Base-by-base conservation (phyloP, 306 rosid species). In the Cicer chorassanicum region DNA sequence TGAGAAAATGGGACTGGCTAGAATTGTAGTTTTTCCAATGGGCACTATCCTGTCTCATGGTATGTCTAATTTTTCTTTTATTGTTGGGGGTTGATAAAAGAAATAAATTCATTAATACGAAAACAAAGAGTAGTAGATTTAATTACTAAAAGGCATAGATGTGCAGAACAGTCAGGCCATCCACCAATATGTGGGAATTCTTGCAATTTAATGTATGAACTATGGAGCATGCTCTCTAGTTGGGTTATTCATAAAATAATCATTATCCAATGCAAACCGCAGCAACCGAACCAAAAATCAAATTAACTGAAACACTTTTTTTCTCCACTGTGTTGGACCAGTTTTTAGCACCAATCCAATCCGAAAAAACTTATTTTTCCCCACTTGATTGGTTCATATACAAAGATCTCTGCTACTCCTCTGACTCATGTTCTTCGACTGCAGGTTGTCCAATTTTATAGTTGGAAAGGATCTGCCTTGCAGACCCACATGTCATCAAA, bases 361-460 rank as follows among this genome's bases (percentile, higher is more conserved):
- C 8, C 41, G 3, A 4, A 8, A 54, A 16, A 16, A 8, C 12
- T 16, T 53, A 8, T 48, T 8, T 16, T 8, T 19, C 29, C 29
- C 6, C 36, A 18, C 61, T 54, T 56, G 41, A 29, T 66, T 73
- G 43, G 10, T 24, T 78, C 5, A 29, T 29, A 50, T 71, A 13
- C 44, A 69, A 54, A 66, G 24, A 24, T 78, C 49, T 78, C 19
- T 51, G 61, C 7, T 9, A 56, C 46, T 56, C 46, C 40, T 46
- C 73, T 50, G 44, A 73, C 68, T 43, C 9, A 7, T 9, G 63
- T 48, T 49, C 36, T 61, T 73, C 34, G 63, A 29, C 62, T 71
- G 19, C 90, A 94, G 98, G 88, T 88, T 19, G 89, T 86, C 75
- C 90, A 90, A 63, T 92, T 79, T 83, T 81, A 71, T 72, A 59